These are phyloP conservation scores for Lagenidium giganteum DNA, from an alignment of 352 stramenopile species.

Conservation along the genomic window DNA sequence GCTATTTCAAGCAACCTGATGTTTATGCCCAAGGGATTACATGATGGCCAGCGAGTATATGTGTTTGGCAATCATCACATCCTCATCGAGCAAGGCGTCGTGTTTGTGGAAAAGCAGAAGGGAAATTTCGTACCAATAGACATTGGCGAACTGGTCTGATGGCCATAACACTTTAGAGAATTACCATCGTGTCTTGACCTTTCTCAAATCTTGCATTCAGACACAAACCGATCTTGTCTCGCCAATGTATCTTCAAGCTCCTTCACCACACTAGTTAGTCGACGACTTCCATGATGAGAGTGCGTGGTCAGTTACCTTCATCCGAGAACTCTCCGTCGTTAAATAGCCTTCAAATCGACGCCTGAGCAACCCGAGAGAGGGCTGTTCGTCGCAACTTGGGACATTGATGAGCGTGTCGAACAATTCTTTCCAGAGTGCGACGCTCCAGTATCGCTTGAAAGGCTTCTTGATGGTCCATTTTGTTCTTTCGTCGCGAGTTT, in stretches of 20 bases:
- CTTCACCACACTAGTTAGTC: no score
- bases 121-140: conserved; percentile 67
- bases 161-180: no score
- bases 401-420: conserved; percentile 77
- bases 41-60: conserved; percentile 81
- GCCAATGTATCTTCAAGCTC: no score
- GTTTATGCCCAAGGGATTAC: conserved; percentile 74
- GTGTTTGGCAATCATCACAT: conserved; percentile 76
- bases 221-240: no score
- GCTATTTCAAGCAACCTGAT: conserved; percentile 73
- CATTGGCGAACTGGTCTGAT: conserved; percentile 63
- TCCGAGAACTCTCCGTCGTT: no score
- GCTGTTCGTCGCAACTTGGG: conserved; percentile 55
- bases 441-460: conserved; percentile 83
- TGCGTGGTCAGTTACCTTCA: no score
- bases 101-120: conserved; percentile 66
- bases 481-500: conserved; percentile 15
- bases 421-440: conserved; percentile 61
- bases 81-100: conserved; percentile 80
- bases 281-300: no score
- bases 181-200: no score
- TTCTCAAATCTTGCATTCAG: no score
- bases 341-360: conserved; percentile 58
- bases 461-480: conserved; percentile 41
- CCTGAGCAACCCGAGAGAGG: conserved; percentile 37